These are phyloP conservation scores for Stephania cephalantha DNA, from an alignment of 164 flowering plant genomes.

Conservation along the genomic window DNA sequence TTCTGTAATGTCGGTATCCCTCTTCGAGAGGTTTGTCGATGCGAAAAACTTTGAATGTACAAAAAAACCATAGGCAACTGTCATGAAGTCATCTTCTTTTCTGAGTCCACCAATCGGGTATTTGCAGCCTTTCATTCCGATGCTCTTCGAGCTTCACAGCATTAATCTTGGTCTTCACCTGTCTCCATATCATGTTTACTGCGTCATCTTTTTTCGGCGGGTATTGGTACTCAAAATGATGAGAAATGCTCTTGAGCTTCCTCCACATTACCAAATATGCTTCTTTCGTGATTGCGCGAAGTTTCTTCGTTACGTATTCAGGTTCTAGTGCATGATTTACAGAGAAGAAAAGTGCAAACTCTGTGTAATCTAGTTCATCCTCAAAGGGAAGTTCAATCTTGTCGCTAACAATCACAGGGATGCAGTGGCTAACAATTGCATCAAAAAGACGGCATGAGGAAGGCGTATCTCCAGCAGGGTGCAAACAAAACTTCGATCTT, in stretches of 20 bases:
- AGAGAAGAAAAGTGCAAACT: conserved; percentile 83
- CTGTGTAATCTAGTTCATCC: conserved; percentile 73
- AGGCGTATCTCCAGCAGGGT: conserved; percentile 97
- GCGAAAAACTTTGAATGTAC: conserved; percentile 9
- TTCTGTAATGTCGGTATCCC: neutral
- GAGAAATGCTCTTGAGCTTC: conserved; percentile 57
- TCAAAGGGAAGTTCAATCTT: conserved; percentile 89
- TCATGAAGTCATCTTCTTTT: conserved; percentile 16
- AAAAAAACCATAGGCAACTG: neutral
- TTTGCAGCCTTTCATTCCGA: conserved; percentile 61
- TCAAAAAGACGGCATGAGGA: conserved; percentile 96
- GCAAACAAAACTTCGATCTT: conserved; percentile 83
- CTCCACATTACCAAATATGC: conserved; percentile 87
- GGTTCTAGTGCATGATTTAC: conserved; percentile 65
- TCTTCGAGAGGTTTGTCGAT: conserved; percentile 8
- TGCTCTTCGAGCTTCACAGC: conserved; percentile 57
- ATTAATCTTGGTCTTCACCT: conserved; percentile 78
- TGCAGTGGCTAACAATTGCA: conserved; percentile 93
- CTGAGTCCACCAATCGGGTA: conserved; percentile 82
- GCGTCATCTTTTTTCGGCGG: conserved; percentile 84
- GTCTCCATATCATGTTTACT: conserved; percentile 89
- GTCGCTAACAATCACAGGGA: conserved; percentile 96
- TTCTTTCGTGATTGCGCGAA: conserved; percentile 54
- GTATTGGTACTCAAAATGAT: conserved; percentile 76
- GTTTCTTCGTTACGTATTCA: conserved; percentile 56